Percentiles rank a stretch among this genome's conserved stretches.
phyloP scores from a whole-genome alignment of 2,329 filamentous ascomycete genomes.

The Colletotrichum eremochloae region DNA sequence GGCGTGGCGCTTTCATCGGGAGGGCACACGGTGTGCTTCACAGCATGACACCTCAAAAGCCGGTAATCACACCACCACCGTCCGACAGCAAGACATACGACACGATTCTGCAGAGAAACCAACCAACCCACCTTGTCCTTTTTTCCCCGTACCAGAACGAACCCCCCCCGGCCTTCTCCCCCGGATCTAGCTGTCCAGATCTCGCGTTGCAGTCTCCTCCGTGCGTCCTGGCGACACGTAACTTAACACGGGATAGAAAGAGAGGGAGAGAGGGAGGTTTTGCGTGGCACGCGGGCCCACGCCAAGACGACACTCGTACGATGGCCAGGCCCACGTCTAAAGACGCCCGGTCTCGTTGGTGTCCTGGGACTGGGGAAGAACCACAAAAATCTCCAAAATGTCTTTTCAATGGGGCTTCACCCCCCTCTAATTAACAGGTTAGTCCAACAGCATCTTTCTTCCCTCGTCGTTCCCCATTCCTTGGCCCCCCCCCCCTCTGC shows the following conservation, averaged over 20 bases:
- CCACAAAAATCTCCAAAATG: constrained; percentile 5
- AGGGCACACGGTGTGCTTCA: too few relatives aligned
- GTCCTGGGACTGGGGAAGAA: neutral
- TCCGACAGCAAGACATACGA: too few relatives aligned
- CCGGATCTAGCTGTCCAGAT: constrained; percentile 8
- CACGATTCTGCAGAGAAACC: too few relatives aligned
- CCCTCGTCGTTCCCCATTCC: too few relatives aligned
- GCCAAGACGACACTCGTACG: constrained; percentile 28
- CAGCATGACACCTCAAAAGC: too few relatives aligned
- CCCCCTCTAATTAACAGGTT: too few relatives aligned
- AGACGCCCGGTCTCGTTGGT: too few relatives aligned
- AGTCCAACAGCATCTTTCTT: neutral
- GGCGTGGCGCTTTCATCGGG: too few relatives aligned
- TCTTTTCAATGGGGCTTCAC: neutral
- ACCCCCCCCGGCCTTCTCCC: neutral
- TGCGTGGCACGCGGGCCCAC: neutral
- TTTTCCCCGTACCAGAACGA: neutral
- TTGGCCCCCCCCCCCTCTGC: neutral
- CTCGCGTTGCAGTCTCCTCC: neutral
- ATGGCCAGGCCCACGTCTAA: neutral
- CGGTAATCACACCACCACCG: too few relatives aligned
- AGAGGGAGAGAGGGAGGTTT: too few relatives aligned
- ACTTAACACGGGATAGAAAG: too few relatives aligned
- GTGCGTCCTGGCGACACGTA: neutral
- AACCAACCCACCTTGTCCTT: neutral